A percentile compares a stretch with the other conserved stretches of the same genome.
These are phyloP conservation scores for Neofusicoccum cordaticola DNA, from an alignment of 2,329 filamentous ascomycete species.

Conservation along the genomic window DNA sequence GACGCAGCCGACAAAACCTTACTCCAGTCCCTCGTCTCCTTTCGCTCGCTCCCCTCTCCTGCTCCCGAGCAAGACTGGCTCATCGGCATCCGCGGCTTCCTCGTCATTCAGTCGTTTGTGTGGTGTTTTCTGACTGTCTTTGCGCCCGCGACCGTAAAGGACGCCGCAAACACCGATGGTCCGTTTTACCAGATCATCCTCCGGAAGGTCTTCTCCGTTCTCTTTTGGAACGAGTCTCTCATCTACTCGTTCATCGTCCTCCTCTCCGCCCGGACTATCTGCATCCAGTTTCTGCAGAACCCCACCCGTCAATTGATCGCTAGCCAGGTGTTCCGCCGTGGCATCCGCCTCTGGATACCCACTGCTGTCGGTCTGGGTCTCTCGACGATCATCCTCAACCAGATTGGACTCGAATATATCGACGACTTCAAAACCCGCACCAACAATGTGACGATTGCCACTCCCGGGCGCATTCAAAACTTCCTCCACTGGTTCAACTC, in stretches of 20 bases:
- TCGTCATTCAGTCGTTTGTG: slow-evolving; percentile 44
- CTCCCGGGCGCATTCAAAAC: slow-evolving; percentile 35
- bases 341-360: slow-evolving; percentile 43
- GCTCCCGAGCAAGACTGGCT: slow-evolving; percentile 32
- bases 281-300: slow-evolving; percentile 42
- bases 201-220: slow-evolving; percentile 44
- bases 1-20: neutral
- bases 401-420: slow-evolving; percentile 34
- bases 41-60: slow-evolving; percentile 17
- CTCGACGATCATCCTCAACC: slow-evolving; percentile 35
- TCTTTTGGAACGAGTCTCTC: slow-evolving; percentile 47
- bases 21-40: slow-evolving; percentile 4
- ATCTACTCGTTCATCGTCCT: slow-evolving; percentile 48
- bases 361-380: slow-evolving; percentile 42
- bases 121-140: slow-evolving; percentile 48
- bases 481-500: slow-evolving; percentile 46
- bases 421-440: slow-evolving; percentile 37
- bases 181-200: slow-evolving; percentile 41
- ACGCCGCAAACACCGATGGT: slow-evolving; percentile 32
- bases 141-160: slow-evolving; percentile 40
- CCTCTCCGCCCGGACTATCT: slow-evolving; percentile 44
- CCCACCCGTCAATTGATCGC: slow-evolving; percentile 36
- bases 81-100: slow-evolving; percentile 44
- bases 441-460: slow-evolving; percentile 37
- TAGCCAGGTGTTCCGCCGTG: slow-evolving; percentile 42